Percentiles rank a stretch among this genome's conserved stretches.
These are phyloP conservation scores for Acer negundo DNA, from an alignment of 345 rosid genomes.

Conservation along the genomic window DNA sequence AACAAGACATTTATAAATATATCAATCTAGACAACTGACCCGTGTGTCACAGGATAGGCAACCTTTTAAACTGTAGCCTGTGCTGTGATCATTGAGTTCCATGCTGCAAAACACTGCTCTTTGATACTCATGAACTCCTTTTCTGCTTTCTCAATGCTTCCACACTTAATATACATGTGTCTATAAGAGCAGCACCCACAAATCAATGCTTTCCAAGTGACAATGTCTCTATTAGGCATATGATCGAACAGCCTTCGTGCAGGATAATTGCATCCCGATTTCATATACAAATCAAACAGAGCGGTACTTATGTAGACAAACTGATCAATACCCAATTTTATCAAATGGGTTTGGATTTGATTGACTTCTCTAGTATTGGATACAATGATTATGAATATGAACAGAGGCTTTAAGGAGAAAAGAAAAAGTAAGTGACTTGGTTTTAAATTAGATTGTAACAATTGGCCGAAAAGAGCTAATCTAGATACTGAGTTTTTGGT, in stretches of 20 bases:
- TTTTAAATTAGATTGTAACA: slow-evolving; percentile 45
- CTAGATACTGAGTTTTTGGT: slow-evolving; percentile 40
- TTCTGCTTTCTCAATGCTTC: slow-evolving; percentile 54
- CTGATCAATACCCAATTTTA: slow-evolving; percentile 51
- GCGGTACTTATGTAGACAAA: slow-evolving; percentile 62
- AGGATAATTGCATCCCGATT: slow-evolving; percentile 37
- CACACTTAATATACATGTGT: slow-evolving; percentile 81
- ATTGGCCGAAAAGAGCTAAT: slow-evolving; percentile 46
- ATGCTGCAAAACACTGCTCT: slow-evolving; percentile 61
- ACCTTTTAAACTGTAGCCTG: slow-evolving; percentile 59
- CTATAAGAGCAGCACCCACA: slow-evolving; percentile 82
- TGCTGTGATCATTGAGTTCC: slow-evolving; percentile 76
- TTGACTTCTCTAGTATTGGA: slow-evolving; percentile 35
- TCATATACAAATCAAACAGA: slow-evolving; percentile 43
- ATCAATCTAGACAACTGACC: background rate
- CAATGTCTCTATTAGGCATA: slow-evolving; percentile 68
- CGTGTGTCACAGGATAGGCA: background rate
- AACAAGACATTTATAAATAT: background rate
- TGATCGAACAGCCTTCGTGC: slow-evolving; percentile 59
- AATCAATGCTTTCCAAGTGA: slow-evolving; percentile 80
- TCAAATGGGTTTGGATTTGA: slow-evolving; percentile 56
- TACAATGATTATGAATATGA: slow-evolving; percentile 23
- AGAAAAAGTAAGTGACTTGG: slow-evolving; percentile 66
- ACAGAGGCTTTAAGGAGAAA: slow-evolving; percentile 46
- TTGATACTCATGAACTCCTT: slow-evolving; percentile 52